phyloP scores from a whole-genome alignment of 1,284 basidiomycete genomes.

The Puccinia sorghi region DNA sequence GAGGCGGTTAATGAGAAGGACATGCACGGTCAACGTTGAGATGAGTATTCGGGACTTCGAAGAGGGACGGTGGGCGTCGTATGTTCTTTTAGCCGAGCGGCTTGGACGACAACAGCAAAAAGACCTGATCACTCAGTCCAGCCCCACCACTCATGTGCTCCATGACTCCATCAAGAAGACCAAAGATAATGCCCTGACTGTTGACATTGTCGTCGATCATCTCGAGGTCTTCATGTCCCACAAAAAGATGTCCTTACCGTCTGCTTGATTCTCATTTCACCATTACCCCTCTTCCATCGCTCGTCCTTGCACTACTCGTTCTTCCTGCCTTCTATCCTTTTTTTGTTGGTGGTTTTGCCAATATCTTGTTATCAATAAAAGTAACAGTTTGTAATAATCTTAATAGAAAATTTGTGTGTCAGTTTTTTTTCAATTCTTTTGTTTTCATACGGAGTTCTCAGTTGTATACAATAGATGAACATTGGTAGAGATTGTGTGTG shows the following conservation, averaged over 20 bases:
- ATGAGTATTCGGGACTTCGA: conserved; percentile 68
- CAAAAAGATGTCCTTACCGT: background rate
- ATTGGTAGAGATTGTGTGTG: no score
- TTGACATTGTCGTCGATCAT: conserved; percentile 15
- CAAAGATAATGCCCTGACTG: background rate
- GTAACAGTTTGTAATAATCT: no score
- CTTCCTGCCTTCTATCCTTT: no score
- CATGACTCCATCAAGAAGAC: background rate
- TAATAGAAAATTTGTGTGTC: no score
- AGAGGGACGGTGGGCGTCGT: conserved; percentile 68
- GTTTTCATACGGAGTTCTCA: no score
- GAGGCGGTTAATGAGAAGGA: conserved; percentile 65
- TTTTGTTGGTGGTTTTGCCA: no score
- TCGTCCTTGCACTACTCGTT: no score
- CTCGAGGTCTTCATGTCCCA: background rate
- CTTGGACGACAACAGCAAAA: conserved; percentile 59
- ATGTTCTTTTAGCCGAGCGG: conserved; percentile 65
- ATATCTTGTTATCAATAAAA: no score
- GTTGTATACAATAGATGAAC: no score
- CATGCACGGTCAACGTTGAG: conserved; percentile 67
- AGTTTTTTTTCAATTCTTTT: no score
- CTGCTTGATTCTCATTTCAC: no score
- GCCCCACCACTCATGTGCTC: background rate
- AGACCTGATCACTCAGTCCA: background rate
- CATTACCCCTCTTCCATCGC: background rate